Evolutionary conservation across 164 flowering plant species (phyloP).

Genomic region (Cinnamomum chago): DNA sequence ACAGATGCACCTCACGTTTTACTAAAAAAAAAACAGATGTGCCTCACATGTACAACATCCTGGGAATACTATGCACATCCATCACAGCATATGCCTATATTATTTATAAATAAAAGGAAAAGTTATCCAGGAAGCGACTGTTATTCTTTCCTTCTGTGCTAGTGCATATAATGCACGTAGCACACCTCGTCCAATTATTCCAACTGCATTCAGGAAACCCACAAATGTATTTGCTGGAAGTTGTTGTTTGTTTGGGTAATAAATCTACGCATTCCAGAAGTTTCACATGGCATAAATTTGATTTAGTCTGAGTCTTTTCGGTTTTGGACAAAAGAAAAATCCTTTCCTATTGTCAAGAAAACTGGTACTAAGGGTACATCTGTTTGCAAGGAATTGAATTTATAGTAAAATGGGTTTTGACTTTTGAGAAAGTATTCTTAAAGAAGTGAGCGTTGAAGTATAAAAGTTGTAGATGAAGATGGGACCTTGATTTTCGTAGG

Average conservation of each 20-base stretch:
- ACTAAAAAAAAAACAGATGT: too few relatives aligned
- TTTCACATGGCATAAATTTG: not conserved
- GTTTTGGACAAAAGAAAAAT: not conserved
- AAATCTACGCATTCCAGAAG: slow-evolving; percentile 15
- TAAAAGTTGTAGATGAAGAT: too few relatives aligned
- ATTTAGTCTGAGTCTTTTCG: not conserved
- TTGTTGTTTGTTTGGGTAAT: slow-evolving; percentile 11
- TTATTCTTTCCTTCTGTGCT: slow-evolving; percentile 52
- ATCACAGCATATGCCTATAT: too few relatives aligned
- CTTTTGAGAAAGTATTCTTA: too few relatives aligned
- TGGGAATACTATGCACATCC: too few relatives aligned
- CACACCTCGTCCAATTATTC: slow-evolving; percentile 59
- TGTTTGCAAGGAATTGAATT: too few relatives aligned
- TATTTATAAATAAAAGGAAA: too few relatives aligned
- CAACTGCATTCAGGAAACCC: slow-evolving; percentile 64
- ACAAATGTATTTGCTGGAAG: slow-evolving; percentile 41
- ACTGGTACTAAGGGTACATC: not conserved
- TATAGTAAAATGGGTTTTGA: too few relatives aligned
- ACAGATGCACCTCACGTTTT: too few relatives aligned
- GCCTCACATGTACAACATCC: too few relatives aligned
- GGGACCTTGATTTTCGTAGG: too few relatives aligned
- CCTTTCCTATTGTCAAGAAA: not conserved
- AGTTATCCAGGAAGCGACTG: slow-evolving; percentile 16
- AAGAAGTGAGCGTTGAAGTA: too few relatives aligned
- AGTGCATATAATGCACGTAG: slow-evolving; percentile 74